A percentile compares a stretch with the other conserved stretches of the same genome.
Conservation (phyloP, 2,329 filamentous ascomycete species). For the Emmonsiellopsis sp. region DNA sequence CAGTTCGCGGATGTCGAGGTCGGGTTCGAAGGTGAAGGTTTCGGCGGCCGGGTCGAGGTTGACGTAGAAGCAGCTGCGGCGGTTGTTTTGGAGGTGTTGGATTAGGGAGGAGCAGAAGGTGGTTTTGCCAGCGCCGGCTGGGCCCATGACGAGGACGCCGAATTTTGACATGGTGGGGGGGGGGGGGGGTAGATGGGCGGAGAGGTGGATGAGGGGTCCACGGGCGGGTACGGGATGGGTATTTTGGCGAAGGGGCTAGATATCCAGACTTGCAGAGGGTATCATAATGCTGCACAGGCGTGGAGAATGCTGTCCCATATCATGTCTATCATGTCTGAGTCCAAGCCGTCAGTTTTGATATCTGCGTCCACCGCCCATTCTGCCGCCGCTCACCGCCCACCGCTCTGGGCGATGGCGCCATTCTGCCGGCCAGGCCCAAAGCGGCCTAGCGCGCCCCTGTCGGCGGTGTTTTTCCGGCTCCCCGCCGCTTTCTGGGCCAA, state of each 20-base stretch:
- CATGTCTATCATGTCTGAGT: neutral
- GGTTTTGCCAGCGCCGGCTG: slow-evolving; percentile 90
- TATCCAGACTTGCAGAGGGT: no score
- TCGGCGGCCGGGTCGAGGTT: slow-evolving; percentile 97
- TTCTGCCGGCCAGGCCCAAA: neutral
- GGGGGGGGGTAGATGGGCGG: neutral
- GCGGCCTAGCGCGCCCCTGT: neutral
- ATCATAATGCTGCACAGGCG: no score
- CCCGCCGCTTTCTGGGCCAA: slow-evolving; percentile 6
- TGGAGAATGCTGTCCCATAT: no score
- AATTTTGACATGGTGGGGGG: slow-evolving; percentile 69
- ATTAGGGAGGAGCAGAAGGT: slow-evolving; percentile 94
- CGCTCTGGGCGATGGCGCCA: slow-evolving; percentile 2
- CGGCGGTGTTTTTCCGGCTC: slow-evolving; percentile 5
- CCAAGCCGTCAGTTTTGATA: neutral
- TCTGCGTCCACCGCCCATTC: neutral
- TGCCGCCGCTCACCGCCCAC: slow-evolving; percentile 4
- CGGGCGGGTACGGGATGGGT: no score
- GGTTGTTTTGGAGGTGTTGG: slow-evolving; percentile 80
- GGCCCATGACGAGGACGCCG: slow-evolving; percentile 90
- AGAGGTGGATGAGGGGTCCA: no score
- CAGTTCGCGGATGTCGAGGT: slow-evolving; percentile 90
- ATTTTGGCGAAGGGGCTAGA: no score
- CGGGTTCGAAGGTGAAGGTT: slow-evolving; percentile 79
- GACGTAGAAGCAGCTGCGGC: slow-evolving; percentile 92